phyloP scores from a whole-genome alignment of 1,139 yeast genomes.

The Saccharomycopsis hybrid region DNA sequence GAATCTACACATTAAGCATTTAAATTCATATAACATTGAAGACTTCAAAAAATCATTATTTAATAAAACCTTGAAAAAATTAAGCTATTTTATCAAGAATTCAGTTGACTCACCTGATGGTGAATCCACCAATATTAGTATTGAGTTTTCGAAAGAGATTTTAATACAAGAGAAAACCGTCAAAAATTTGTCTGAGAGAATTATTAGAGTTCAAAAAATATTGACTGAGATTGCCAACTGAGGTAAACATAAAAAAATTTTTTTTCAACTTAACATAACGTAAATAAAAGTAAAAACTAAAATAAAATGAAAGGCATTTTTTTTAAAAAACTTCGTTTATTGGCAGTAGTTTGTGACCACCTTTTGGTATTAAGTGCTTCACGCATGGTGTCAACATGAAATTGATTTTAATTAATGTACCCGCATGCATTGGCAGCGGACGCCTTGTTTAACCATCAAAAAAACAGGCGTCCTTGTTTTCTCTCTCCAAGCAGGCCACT shows the following conservation, averaged over 20 bases:
- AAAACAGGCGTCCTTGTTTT: too few species aligned
- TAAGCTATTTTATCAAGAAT: conserved; percentile 15
- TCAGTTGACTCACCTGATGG: conserved; percentile 5
- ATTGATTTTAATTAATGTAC: background rate
- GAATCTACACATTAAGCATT: conserved; percentile 14
- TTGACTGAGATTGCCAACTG: conserved; percentile 35
- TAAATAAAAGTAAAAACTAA: background rate
- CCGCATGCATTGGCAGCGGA: background rate
- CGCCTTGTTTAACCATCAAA: too few species aligned
- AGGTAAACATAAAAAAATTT: background rate
- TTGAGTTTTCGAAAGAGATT: conserved; percentile 21
- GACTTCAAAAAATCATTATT: conserved; percentile 16
- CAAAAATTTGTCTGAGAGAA: conserved; percentile 35
- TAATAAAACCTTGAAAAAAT: conserved; percentile 4
- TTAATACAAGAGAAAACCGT: conserved; percentile 26
- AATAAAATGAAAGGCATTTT: background rate
- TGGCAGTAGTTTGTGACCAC: background rate
- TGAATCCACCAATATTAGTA: conserved; percentile 6
- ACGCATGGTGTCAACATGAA: background rate
- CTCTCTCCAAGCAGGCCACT: too few species aligned
- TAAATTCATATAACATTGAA: conserved; percentile 19
- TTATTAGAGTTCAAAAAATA: conserved; percentile 37
- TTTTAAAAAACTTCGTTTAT: background rate
- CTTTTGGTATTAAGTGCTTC: background rate
- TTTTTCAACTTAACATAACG: background rate